Evolutionary conservation across 2,329 filamentous ascomycete species (phyloP), one percentile per base, ranked within the genome.

Genomic region (Ceratocystis lukuohia): DNA sequence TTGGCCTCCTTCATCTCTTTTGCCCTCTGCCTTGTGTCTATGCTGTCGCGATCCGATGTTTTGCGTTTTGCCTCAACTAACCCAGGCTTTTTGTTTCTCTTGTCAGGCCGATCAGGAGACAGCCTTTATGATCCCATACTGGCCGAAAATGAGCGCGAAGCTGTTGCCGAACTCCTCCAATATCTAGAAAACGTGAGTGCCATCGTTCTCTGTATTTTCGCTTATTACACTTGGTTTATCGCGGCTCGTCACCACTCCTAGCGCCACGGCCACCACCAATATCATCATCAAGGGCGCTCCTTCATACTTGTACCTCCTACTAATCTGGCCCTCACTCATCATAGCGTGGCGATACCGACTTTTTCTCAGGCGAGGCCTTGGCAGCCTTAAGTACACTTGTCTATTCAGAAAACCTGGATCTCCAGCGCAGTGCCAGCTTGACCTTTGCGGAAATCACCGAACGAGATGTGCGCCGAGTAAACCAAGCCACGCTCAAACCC

Each of bases 391-490:
- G 91, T 77, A 99, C 93, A 12, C 84, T 99, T 30, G 94, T 99
- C 67, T 99, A 96, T 76, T 99, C 94, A 67, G 92, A 97, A 77
- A 99, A 99, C 78, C 92, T 99, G 75, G 94, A 99, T 75, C 82
- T 99, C 65, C 94, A 99, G 79, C 85, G 94, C 70, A 97, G 94
- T 78, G 94, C 94, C 65, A 97, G 93, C 76, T 84, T 99, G 76
- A 99, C 94, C 1, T 99, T 99, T 81, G 94, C 94, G 68, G 94
- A 99, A 76, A 99, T 99, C 71, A 99, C 94, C 48, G 94, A 99
- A 78, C 80, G 93, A 90, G 94, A 99, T 88, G 94, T 97, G 68
- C 85, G 93, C 72, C 90, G 96, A 77, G 94, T 99, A 72, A 91
- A 96, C 75, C 86, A 90, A 70, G 89, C 96, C 74, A 97, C 94